Evolutionary conservation across 495 filamentous ascomycete genomes (phyloP).

Genomic region (Lasiosphaeriaceae sp.): DNA sequence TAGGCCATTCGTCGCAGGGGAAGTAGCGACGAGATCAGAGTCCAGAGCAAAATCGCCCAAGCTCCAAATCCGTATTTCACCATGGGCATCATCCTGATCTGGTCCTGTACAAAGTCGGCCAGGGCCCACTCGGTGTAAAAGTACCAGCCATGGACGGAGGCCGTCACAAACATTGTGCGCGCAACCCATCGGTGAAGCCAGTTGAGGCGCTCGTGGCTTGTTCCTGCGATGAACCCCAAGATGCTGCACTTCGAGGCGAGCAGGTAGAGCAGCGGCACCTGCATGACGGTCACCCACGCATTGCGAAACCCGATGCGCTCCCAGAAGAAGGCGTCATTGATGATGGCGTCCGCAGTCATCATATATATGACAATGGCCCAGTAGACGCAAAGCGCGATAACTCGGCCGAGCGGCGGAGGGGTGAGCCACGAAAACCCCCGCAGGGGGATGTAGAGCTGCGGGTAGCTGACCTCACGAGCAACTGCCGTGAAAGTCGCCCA

Average conservation of each 20-base stretch:
- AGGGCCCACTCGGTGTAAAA: slow-evolving; percentile 67
- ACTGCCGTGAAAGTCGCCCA: slow-evolving; percentile 70
- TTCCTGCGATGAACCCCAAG: slow-evolving; percentile 63
- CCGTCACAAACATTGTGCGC: slow-evolving; percentile 69
- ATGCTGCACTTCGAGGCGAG: slow-evolving; percentile 77
- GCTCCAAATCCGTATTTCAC: slow-evolving; percentile 67
- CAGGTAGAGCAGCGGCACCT: slow-evolving; percentile 77
- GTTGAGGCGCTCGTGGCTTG: slow-evolving; percentile 71
- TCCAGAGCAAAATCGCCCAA: slow-evolving; percentile 71
- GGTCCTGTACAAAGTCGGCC: slow-evolving; percentile 56
- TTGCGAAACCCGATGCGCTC: slow-evolving; percentile 73
- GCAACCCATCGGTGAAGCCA: slow-evolving; percentile 83
- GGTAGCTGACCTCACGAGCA: slow-evolving; percentile 62
- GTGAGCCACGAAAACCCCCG: slow-evolving; percentile 45
- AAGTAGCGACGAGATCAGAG: slow-evolving; percentile 61
- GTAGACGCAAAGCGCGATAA: slow-evolving; percentile 52
- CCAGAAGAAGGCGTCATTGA: slow-evolving; percentile 45
- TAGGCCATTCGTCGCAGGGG: slow-evolving; percentile 68
- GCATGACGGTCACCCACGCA: slow-evolving; percentile 72
- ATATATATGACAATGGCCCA: slow-evolving; percentile 56
- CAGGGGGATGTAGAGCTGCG: slow-evolving; percentile 53
- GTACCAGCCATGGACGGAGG: slow-evolving; percentile 69
- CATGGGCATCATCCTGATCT: slow-evolving; percentile 61
- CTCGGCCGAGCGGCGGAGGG: slow-evolving; percentile 54
- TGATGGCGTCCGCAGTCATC: slow-evolving; percentile 46